phyloP scores from a whole-genome alignment of 1,139 yeast species.

The Debaryomyces coudertii region DNA sequence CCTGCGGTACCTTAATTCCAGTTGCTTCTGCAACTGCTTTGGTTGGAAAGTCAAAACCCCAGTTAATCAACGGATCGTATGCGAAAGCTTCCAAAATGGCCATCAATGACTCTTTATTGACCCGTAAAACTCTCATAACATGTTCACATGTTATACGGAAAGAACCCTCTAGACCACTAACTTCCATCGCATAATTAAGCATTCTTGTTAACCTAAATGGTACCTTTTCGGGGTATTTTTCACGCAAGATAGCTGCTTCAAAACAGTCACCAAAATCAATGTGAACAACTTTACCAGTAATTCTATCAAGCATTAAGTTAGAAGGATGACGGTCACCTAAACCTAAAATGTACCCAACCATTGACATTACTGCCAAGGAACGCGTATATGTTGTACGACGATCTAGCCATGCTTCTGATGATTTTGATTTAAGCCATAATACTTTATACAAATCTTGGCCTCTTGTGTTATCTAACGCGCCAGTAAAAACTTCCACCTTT shows the following conservation, averaged over 20 bases:
- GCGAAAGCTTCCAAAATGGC: slow-evolving; percentile 99
- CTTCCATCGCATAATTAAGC: slow-evolving; percentile 99
- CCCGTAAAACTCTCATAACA: slow-evolving; percentile 92
- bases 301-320: slow-evolving; percentile 90
- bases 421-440: slow-evolving; percentile 91
- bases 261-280: slow-evolving; percentile 99
- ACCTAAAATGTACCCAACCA: slow-evolving; percentile 96
- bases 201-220: slow-evolving; percentile 96
- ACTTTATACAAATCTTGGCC: slow-evolving; percentile 97
- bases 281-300: slow-evolving; percentile 93
- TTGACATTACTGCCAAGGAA: slow-evolving; percentile 96
- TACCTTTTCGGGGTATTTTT: slow-evolving; percentile 96
- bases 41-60: slow-evolving; percentile 96
- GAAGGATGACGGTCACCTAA: slow-evolving; percentile 98
- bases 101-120: slow-evolving; percentile 93
- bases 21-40: slow-evolving; percentile 75
- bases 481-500: slow-evolving; percentile 94
- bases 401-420: slow-evolving; percentile 97
- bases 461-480: slow-evolving; percentile 91
- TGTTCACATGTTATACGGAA: slow-evolving; percentile 96
- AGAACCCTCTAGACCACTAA: slow-evolving; percentile 97
- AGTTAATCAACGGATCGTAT: slow-evolving; percentile 94
- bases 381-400: slow-evolving; percentile 95
- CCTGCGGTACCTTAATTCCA: slow-evolving; percentile 66
- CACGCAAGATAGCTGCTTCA: slow-evolving; percentile 95